Base-by-base conservation (phyloP, 495 filamentous ascomycete species). In the Penicillium paxilli region DNA sequence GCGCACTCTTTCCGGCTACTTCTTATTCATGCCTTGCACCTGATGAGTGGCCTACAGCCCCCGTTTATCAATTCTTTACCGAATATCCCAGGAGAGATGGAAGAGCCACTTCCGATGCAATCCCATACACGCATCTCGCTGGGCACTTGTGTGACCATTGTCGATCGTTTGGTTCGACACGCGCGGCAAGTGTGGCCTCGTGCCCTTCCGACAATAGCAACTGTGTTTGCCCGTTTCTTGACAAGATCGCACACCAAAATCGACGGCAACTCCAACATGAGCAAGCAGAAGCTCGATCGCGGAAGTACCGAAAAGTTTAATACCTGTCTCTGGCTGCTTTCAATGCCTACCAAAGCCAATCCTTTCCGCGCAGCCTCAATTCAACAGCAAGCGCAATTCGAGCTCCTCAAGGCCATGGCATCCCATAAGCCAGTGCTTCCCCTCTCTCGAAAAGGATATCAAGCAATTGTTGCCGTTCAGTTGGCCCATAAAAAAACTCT, bases 301-400 rank as follows among this genome's bases (percentile, higher is more conserved):
- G 59, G 69, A 12, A 65, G 60, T 47, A 66, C 66, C 10, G 49
- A 63, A n/a, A 68, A 63, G 4, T 70, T 70, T 63, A 90, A 90
- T 58, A 63, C 64, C 23, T 69, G 82, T 17, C 73, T 91, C 21
- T 67, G 67, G 11, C 60, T 84, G 16, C 66, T 90, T 30, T 76
- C 87, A n/a, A 25, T 80, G 16, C 80, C 82, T 5, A 60, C 81
- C 14, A 66, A 66, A 24, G 38, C 69, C 10, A 59, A 67, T 12
- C 84, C 86, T 1, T 84, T 80, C 44, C 60, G 70, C 12, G 78
- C 75, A 10, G 66, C 67, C 9, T 63, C 65, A 1, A 62, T 77
- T 38, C 82, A 83, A 54, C 78, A 89, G 53, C 76, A 72, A 47
- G 83, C 86, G 7, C 84, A 89, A 50, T 87, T 89, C 51, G 73